phyloP scores from a whole-genome alignment of 257 asterid genomes.

The Solanum rostratum region DNA sequence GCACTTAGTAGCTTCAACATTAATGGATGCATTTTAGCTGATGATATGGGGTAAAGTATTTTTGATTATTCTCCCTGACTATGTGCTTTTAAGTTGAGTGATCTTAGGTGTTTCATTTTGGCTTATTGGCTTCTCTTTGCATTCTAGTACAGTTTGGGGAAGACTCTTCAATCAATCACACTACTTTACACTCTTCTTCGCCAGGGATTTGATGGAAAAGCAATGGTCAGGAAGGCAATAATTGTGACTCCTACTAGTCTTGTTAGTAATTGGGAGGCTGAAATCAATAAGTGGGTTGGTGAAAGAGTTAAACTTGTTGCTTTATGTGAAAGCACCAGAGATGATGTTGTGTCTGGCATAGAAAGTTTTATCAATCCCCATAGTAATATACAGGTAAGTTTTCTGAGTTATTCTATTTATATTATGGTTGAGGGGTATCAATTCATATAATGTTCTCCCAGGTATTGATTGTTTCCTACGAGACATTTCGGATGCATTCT shows the following conservation, averaged over 20 bases:
- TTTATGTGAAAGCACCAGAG: conserved; percentile 88
- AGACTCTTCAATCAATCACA: conserved; percentile 94
- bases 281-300: conserved; percentile 92
- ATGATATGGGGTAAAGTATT: conserved; percentile 88
- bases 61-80: conserved; percentile 1
- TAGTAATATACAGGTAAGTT: conserved; percentile 55
- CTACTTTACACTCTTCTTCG: conserved; percentile 79
- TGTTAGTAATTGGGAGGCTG: conserved; percentile 97
- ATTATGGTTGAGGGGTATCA: neutral
- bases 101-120: neutral
- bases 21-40: conserved; percentile 97
- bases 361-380: conserved; percentile 45
- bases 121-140: conserved; percentile 3
- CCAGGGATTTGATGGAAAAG: conserved; percentile 87
- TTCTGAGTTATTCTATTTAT: neutral
- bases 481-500: conserved; percentile 94
- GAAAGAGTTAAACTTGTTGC: conserved; percentile 91
- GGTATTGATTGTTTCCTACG: conserved; percentile 92
- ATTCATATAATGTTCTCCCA: conserved; percentile 14
- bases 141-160: conserved; percentile 63
- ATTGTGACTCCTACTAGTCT: conserved; percentile 97
- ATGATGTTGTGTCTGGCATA: conserved; percentile 74
- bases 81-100: neutral
- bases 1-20: conserved; percentile 48
- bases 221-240: conserved; percentile 82